These are phyloP conservation scores for Pseudogymnoascus verrucosus DNA, from an alignment of 2,329 filamentous ascomycete species.

Conservation along the genomic window DNA sequence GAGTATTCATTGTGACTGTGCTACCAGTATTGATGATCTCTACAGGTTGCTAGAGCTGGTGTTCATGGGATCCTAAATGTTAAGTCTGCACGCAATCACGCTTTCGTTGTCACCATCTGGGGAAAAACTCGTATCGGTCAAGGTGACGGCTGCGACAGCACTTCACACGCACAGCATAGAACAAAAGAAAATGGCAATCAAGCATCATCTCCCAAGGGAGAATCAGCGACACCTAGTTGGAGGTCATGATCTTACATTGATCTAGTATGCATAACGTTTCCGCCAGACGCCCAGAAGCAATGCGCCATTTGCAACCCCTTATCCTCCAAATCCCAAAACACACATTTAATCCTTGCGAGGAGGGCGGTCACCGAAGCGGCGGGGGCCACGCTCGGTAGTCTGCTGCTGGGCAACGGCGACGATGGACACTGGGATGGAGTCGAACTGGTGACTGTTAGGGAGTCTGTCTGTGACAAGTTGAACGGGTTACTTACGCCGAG, in stretches of 20 bases:
- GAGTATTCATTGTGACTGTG: not conserved
- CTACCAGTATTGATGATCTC: not conserved
- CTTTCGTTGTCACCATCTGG: not conserved
- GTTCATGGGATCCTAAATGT: not conserved
- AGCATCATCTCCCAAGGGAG: conserved; percentile 67
- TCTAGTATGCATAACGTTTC: conserved; percentile 40
- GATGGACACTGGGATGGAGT: conserved; percentile 94
- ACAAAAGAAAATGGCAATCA: conserved; percentile 67
- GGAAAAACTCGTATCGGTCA: not conserved
- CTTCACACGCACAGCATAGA: conserved; percentile 8
- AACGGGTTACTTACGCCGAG: conserved; percentile 70
- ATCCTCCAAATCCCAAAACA: conserved; percentile 27
- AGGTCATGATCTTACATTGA: conserved; percentile 50
- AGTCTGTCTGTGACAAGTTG: conserved; percentile 24
- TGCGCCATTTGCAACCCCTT: conserved; percentile 25
- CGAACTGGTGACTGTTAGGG: conserved; percentile 58
- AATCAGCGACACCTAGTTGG: conserved; percentile 87
- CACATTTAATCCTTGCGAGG: conserved; percentile 28
- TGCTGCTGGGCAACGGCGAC: conserved; percentile 85
- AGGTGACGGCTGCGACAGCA: not conserved
- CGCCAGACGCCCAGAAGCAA: conserved; percentile 25
- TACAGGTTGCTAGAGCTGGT: not conserved
- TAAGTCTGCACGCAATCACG: not conserved
- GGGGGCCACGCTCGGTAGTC: conserved; percentile 66
- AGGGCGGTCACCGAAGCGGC: conserved; percentile 64